phyloP scores from a whole-genome alignment of 441 rosid species.

The Adansonia rubrostipa region DNA sequence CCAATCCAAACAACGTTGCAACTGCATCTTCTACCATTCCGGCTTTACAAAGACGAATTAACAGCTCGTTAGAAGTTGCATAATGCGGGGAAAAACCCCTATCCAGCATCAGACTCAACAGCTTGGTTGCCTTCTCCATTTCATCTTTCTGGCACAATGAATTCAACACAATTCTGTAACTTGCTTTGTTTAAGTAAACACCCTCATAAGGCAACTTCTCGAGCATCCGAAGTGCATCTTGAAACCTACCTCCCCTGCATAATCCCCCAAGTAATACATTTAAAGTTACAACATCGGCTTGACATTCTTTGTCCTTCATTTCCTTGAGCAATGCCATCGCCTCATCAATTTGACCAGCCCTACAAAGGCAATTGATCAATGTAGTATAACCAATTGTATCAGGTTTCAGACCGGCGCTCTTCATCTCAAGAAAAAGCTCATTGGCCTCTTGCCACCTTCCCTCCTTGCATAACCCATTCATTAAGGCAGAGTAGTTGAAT shows the following conservation, averaged over 20 bases:
- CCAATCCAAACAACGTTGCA: conserved; percentile 45
- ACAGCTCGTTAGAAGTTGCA: conserved; percentile 76
- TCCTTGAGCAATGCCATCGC: conserved; percentile 65
- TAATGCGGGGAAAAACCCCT: conserved; percentile 71
- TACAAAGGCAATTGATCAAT: conserved; percentile 70
- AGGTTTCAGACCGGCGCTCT: conserved; percentile 56
- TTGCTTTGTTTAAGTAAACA: conserved; percentile 67
- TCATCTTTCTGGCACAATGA: conserved; percentile 57
- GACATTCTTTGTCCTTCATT: conserved; percentile 67
- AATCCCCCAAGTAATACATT: conserved; percentile 77
- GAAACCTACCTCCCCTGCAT: conserved; percentile 59
- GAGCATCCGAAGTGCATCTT: conserved; percentile 67
- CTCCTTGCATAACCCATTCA: conserved; percentile 73
- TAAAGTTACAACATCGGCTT: conserved; percentile 68
- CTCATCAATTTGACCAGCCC: conserved; percentile 50
- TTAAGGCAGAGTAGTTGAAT: conserved; percentile 67
- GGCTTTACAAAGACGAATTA: conserved; percentile 55
- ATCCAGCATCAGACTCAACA: conserved; percentile 61
- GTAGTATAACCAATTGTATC: conserved; percentile 75
- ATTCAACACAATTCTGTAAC: conserved; percentile 80
- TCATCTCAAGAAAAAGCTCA: conserved; percentile 60
- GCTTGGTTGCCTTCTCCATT: conserved; percentile 55
- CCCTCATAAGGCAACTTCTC: conserved; percentile 55
- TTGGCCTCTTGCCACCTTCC: conserved; percentile 67
- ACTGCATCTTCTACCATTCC: conserved; percentile 59